Conservation (phyloP, 257 asterid genomes). For the Nicotiana undulata region DNA sequence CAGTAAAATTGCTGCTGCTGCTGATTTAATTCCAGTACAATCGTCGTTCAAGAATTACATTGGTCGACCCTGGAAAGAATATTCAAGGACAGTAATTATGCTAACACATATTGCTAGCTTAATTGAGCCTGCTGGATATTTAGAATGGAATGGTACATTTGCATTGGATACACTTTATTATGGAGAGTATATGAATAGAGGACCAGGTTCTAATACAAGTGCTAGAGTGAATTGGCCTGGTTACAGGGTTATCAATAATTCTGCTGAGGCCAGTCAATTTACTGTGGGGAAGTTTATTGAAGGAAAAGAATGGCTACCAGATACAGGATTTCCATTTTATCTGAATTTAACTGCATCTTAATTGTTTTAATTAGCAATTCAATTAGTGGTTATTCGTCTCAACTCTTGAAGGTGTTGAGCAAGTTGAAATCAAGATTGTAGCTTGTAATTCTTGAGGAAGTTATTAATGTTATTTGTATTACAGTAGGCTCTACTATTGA, state of each 20-base stretch:
- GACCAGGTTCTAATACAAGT: slow-evolving; percentile 77
- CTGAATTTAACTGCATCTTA: slow-evolving; percentile 52
- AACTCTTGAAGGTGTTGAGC: not conserved
- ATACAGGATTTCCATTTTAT: slow-evolving; percentile 44
- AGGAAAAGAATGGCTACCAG: slow-evolving; percentile 61
- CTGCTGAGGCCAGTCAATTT: slow-evolving; percentile 63
- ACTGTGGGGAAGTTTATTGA: slow-evolving; percentile 63
- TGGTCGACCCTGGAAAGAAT: slow-evolving; percentile 87
- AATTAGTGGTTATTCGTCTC: not conserved
- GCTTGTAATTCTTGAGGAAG: not conserved
- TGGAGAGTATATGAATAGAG: slow-evolving; percentile 83
- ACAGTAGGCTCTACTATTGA: not conserved
- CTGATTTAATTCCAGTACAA: slow-evolving; percentile 69
- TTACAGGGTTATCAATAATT: slow-evolving; percentile 44
- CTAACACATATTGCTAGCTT: slow-evolving; percentile 39
- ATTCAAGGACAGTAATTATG: slow-evolving; percentile 69
- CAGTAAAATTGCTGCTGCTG: slow-evolving; percentile 71
- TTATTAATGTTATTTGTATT: not conserved
- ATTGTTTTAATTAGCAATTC: not conserved
- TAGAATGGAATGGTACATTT: slow-evolving; percentile 63
- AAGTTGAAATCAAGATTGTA: not conserved
- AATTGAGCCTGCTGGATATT: slow-evolving; percentile 69
- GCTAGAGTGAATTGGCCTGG: slow-evolving; percentile 86
- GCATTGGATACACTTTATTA: slow-evolving; percentile 60
- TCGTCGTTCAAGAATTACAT: slow-evolving; percentile 48